A percentile compares a stretch with the other conserved stretches of the same genome.
These are phyloP conservation scores for Zanthoxylum bungeanum DNA, from an alignment of 345 rosid species.

Conservation along the genomic window DNA sequence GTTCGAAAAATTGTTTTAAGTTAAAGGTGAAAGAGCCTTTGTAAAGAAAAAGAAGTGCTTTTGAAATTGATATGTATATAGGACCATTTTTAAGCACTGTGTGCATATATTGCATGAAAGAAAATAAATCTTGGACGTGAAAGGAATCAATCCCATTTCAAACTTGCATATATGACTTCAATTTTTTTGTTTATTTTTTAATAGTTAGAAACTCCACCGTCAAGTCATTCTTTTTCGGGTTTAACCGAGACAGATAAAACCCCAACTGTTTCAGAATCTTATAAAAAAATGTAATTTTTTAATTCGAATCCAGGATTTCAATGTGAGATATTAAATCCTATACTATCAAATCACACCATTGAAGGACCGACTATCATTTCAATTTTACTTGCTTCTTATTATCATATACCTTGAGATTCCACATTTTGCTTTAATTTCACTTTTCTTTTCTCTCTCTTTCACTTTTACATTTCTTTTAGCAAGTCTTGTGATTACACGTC, in stretches of 20 bases:
- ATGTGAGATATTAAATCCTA: too few species aligned
- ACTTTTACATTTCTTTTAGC: conserved; percentile 19
- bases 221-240: too few species aligned
- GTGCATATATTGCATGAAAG: background rate
- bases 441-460: background rate
- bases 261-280: too few species aligned
- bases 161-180: background rate
- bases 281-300: too few species aligned
- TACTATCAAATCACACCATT: too few species aligned
- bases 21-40: conserved; percentile 21
- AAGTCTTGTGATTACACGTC: conserved; percentile 6
- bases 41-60: conserved; percentile 32
- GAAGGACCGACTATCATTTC: too few species aligned
- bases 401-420: conserved; percentile 24
- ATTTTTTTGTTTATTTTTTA: too few species aligned
- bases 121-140: conserved; percentile 27
- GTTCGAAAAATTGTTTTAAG: conserved; percentile 22
- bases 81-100: conserved; percentile 24
- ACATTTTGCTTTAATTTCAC: conserved; percentile 8
- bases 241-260: too few species aligned
- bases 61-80: conserved; percentile 18
- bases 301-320: too few species aligned
- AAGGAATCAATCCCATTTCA: conserved; percentile 13
- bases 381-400: conserved; percentile 1
- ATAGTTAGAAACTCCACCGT: too few species aligned